Evolutionary conservation across 805 yeast genomes (phyloP), one percentile per base, ranked within the genome.

Genomic region (Candida hispaniensis): DNA sequence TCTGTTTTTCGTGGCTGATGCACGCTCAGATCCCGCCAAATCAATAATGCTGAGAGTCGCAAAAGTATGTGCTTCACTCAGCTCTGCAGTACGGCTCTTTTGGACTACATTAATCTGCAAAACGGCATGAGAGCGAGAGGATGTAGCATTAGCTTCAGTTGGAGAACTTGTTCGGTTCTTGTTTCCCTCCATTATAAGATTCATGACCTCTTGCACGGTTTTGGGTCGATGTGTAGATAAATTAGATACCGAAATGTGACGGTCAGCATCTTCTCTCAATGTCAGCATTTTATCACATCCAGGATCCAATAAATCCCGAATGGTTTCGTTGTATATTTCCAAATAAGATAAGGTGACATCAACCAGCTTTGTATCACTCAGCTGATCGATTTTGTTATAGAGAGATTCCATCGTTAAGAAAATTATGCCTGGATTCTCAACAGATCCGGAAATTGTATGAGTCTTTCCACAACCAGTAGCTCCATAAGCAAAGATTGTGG

Each of bases 381-480:
- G 47, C 2, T 58, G 61, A 9, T 73, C 78, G 18, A 85, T 79
- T 38, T 64, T 62, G 12, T 59, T 59, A 51, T 77, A 85, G 19
- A 88, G 59, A 40, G 81, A 93, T 42, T 71, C 63, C 77, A 82
- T 74, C 0, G 94, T 76, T 25, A 76, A 58, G 47, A 75, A 80
- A 0, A 83, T 78, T 9, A 86, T 69, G 0, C 94, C 95, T 0
- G 94, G 94, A 15, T 67, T 58, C 2, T 69, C 69, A 0, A 73
- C 66, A 0, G 75, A 68, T 0, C 95, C 95, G 51, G 78, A 70
- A 18, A 86, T 79, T 0, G 97, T 86, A 52, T 79, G 83, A 0
- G 96, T 86, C 52, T 86, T 86, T n/a, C 97, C 97, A 55, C 96
- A 86, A 0, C 97, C 97, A 0, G 97, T 86, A 17, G 97, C 62